Base-by-base conservation (phyloP, 257 asterid genomes). In the Penstemon newberryi region DNA sequence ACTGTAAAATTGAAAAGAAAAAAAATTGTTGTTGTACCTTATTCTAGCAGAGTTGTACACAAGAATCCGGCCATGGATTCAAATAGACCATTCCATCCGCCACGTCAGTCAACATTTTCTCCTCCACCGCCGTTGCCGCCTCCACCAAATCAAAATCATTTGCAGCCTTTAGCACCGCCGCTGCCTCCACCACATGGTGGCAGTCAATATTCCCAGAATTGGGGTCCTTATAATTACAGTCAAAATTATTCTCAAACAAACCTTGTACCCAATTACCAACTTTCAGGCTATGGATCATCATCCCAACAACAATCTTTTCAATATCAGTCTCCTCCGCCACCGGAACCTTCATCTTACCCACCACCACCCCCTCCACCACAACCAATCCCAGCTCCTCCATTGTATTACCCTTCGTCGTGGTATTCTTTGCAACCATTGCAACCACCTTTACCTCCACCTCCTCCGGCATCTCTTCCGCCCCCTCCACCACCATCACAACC, bases 81-180 rank as follows among this genome's bases (percentile, higher is more conserved):
- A 12, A 88, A 90, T 78, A 77, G 97, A 80, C 97, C 97, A 51
- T 88, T 89, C 68, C 96, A 84, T 62, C 96, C 96, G 41, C 89
- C 92, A 46, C 72, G 80, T 15, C 88, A 83, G 73, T 71, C 91
- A 8, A 69, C 75, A 44, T 83, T 78, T 65, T 78, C 70, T 38
- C 83, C 87, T 13, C 82, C 83, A 81, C 76, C 82, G 41, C 88
- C 88, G 44, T 84, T 86, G 0, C 89, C 88, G 12, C 95, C 95
- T 3, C 80, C 86, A 15, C 76, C 95, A 43, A 89, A 79, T 76
- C 96, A 88, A 71, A 81, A 45, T 66, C 75, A 81, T 4, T 33
- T 70, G 63, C 95, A 75, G 70, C 83, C 89, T 13, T 79, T 89
- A 7, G 75, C 81, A 8, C 86, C 83, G 0, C 78, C 87, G 12